These are phyloP conservation scores for Stellera chamaejasme DNA, from an alignment of 345 rosid genomes.

Conservation along the genomic window DNA sequence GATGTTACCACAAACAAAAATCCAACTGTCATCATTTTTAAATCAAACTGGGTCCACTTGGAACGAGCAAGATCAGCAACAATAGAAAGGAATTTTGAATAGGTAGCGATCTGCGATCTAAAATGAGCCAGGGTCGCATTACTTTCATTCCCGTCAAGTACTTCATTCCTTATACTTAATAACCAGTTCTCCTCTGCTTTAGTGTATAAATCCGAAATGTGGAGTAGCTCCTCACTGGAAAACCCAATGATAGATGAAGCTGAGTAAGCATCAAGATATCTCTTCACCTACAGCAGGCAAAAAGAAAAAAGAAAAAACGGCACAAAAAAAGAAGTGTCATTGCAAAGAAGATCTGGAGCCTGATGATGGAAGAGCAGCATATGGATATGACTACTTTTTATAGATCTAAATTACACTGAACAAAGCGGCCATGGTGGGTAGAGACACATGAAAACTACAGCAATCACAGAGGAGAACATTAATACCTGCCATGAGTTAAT, in stretches of 20 bases:
- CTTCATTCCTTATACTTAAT: conserved; percentile 23
- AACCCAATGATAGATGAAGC: conserved; percentile 91
- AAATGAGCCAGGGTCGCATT: conserved; percentile 24
- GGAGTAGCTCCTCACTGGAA: conserved; percentile 66
- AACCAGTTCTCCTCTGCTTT: conserved; percentile 53
- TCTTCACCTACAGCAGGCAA: conserved; percentile 53
- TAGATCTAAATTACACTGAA: neutral
- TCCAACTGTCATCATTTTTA: conserved; percentile 73
- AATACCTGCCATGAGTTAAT: conserved; percentile 93
- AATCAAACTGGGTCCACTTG: conserved; percentile 93
- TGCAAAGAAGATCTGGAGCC: conserved; percentile 3
- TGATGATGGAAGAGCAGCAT: neutral
- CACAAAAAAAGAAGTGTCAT: neutral
- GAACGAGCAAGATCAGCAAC: conserved; percentile 82
- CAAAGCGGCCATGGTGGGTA: too few relatives aligned
- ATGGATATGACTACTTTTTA: neutral
- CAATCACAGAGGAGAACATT: neutral
- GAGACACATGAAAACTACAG: too few relatives aligned
- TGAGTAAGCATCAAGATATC: conserved; percentile 82
- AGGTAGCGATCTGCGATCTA: conserved; percentile 45
- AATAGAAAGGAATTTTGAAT: conserved; percentile 50
- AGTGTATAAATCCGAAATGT: conserved; percentile 49
- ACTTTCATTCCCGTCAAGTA: conserved; percentile 24
- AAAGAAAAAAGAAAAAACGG: neutral
- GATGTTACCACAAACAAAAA: conserved; percentile 58